phyloP scores from a whole-genome alignment of 495 filamentous ascomycete genomes.

The Lasiosphaeriaceae sp. region DNA sequence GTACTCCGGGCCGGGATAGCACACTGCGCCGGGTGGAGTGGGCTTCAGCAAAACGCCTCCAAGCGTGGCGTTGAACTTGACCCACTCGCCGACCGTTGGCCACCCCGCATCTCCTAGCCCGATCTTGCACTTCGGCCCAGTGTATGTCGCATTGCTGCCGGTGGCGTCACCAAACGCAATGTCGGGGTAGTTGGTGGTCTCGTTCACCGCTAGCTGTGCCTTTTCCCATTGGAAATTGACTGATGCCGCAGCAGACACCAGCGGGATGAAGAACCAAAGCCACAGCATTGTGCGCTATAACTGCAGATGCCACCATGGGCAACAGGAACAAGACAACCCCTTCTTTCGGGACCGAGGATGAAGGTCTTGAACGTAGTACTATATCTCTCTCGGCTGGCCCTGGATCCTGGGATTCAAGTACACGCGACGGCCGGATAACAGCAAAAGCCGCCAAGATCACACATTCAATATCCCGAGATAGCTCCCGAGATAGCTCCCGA shows the following conservation, averaged over 20 bases:
- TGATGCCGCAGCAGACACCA: neutral
- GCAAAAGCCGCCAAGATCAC: too few species aligned
- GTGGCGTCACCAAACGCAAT: slow-evolving; percentile 32
- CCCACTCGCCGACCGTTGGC: slow-evolving; percentile 44
- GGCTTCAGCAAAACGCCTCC: slow-evolving; percentile 47
- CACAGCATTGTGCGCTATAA: neutral
- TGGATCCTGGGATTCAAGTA: too few species aligned
- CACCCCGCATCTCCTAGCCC: slow-evolving; percentile 47
- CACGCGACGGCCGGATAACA: too few species aligned
- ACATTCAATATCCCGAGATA: too few species aligned
- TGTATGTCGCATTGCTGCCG: neutral
- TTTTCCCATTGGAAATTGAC: slow-evolving; percentile 26
- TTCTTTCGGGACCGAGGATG: too few species aligned
- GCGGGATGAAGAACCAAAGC: neutral
- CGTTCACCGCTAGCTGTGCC: slow-evolving; percentile 26
- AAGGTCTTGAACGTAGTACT: too few species aligned
- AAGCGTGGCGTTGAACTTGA: slow-evolving; percentile 38
- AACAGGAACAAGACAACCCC: too few species aligned
- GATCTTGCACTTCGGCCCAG: slow-evolving; percentile 37
- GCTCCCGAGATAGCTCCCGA: too few species aligned
- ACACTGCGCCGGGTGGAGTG: slow-evolving; percentile 45
- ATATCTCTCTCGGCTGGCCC: too few species aligned
- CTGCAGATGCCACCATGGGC: too few species aligned
- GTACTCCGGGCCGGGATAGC: slow-evolving; percentile 46
- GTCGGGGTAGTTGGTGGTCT: slow-evolving; percentile 27